A percentile compares a stretch with the other conserved stretches of the same genome.
Conservation (phyloP, 345 rosid genomes). For the Eucalyptus microcorys region DNA sequence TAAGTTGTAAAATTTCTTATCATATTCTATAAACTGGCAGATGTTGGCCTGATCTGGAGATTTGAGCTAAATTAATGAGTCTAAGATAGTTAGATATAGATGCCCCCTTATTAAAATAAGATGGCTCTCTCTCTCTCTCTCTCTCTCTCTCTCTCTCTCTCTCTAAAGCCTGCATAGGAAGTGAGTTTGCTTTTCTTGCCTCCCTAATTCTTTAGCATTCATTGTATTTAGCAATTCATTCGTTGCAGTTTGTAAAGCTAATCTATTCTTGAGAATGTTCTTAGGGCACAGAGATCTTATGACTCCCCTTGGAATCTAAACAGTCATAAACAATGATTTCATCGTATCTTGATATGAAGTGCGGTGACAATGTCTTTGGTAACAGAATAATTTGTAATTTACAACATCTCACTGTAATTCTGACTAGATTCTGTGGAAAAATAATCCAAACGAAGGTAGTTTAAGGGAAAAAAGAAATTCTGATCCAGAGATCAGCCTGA, state of each 20-base stretch:
- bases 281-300: background rate
- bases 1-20: background rate
- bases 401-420: background rate
- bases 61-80: background rate
- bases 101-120: background rate
- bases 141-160: background rate
- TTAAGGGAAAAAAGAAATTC: background rate
- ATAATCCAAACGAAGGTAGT: background rate
- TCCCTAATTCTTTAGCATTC: background rate
- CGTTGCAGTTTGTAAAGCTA: background rate
- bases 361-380: background rate
- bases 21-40: background rate
- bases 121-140: background rate
- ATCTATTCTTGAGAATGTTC: background rate
- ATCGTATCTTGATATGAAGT: background rate
- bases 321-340: background rate
- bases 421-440: background rate
- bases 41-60: background rate
- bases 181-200: background rate
- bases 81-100: background rate
- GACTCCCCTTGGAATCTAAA: background rate
- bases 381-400: background rate
- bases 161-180: background rate
- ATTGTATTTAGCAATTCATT: background rate
- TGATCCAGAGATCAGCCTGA: background rate